phyloP scores from a whole-genome alignment of 257 asterid genomes.

The Petunia axillaris region DNA sequence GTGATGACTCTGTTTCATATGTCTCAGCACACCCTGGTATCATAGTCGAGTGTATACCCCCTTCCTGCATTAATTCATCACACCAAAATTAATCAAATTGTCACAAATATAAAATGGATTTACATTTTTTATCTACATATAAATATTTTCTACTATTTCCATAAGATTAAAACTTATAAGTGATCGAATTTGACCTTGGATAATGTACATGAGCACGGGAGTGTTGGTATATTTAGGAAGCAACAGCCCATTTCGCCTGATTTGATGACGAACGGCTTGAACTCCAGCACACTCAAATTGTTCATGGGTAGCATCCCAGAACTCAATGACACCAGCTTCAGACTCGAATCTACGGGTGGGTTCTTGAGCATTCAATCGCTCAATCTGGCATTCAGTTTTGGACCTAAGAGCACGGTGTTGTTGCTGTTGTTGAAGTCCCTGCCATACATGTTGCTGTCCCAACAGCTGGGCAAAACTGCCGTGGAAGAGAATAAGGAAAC shows the following conservation, averaged over 20 bases:
- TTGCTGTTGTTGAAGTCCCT: not conserved
- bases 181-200: constrained; percentile 15
- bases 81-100: not conserved
- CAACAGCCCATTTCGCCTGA: constrained; percentile 26
- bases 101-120: too few species aligned
- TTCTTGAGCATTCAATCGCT: constrained; percentile 28
- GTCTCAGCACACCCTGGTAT: constrained; percentile 37
- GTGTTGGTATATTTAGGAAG: constrained; percentile 34
- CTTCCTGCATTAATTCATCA: constrained; percentile 14
- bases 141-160: too few species aligned
- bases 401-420: not conserved
- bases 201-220: not conserved
- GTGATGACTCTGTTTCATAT: constrained; percentile 10
- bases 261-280: constrained; percentile 20
- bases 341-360: constrained; percentile 2
- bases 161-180: too few species aligned
- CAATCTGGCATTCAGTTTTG: constrained; percentile 25
- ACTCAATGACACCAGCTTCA: constrained; percentile 32
- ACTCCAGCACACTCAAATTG: constrained; percentile 36
- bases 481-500: not conserved
- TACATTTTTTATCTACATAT: too few species aligned
- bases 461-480: not conserved
- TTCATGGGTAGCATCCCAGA: constrained; percentile 30
- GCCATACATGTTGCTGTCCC: not conserved
- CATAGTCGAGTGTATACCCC: constrained; percentile 28